These are phyloP conservation scores for Hanseniaspora taiwanica DNA, from an alignment of 805 yeast species.

Conservation along the genomic window DNA sequence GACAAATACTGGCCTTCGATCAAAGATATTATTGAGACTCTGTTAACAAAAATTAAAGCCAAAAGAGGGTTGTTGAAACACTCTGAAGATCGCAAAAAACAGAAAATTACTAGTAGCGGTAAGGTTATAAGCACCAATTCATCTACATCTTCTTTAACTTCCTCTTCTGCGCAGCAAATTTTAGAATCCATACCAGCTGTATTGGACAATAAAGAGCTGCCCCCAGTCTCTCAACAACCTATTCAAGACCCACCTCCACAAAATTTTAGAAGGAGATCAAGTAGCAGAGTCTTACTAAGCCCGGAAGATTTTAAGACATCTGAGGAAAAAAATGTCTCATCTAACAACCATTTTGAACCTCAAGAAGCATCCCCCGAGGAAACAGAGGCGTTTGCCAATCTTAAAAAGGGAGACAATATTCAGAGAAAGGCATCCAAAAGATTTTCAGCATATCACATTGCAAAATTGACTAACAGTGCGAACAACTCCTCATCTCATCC, in stretches of 20 bases:
- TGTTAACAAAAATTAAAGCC: constrained; percentile 65
- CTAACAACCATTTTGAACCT: too few relatives aligned
- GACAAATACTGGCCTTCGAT: constrained; percentile 75
- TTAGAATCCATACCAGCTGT: too few relatives aligned
- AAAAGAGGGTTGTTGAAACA: constrained; percentile 45
- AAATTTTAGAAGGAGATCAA: background rate
- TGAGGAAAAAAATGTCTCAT: too few relatives aligned
- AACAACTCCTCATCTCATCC: constrained; percentile 16
- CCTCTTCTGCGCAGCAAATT: background rate
- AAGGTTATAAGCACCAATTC: background rate
- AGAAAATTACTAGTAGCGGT: background rate
- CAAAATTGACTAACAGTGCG: constrained; percentile 47
- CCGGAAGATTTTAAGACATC: background rate
- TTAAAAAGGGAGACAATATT: constrained; percentile 71
- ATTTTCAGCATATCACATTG: constrained; percentile 86
- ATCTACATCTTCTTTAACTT: background rate
- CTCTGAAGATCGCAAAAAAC: constrained; percentile 11
- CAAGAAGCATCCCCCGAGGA: constrained; percentile 23
- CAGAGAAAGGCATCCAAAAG: constrained; percentile 90
- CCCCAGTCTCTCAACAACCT: background rate
- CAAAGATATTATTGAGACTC: constrained; percentile 69
- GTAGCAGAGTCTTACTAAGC: background rate
- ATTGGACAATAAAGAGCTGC: background rate
- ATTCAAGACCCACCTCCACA: too few relatives aligned
- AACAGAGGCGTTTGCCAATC: constrained; percentile 55